phyloP scores from a whole-genome alignment of 2,329 filamentous ascomycete species.

The Paecilomyces sp. region DNA sequence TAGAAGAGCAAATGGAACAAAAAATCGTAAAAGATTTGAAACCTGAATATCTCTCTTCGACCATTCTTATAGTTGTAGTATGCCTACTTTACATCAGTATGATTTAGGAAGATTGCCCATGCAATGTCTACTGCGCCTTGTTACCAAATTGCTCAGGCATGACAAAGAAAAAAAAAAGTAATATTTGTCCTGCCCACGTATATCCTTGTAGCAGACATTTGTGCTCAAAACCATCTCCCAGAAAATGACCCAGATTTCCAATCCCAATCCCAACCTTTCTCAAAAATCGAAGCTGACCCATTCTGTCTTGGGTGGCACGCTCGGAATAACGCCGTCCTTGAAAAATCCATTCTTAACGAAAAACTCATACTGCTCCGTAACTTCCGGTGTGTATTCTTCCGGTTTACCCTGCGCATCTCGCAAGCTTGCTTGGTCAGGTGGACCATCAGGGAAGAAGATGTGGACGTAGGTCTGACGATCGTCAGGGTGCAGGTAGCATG shows the following conservation, averaged over 20 bases:
- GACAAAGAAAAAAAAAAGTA: background rate
- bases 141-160: background rate
- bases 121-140: background rate
- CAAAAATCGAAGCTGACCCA: constrained; percentile 69
- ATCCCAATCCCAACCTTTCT: constrained; percentile 5
- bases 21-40: background rate
- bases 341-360: constrained; percentile 63
- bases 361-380: constrained; percentile 56
- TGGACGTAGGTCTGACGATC: constrained; percentile 53
- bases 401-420: constrained; percentile 46
- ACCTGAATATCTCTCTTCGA: background rate
- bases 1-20: background rate
- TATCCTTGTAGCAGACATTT: background rate
- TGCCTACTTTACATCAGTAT: background rate
- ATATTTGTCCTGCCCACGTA: background rate
- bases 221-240: background rate
- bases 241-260: background rate
- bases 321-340: constrained; percentile 63
- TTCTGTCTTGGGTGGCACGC: constrained; percentile 69
- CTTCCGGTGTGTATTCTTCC: constrained; percentile 43
- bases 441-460: constrained; percentile 68
- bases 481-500: constrained; percentile 45
- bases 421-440: constrained; percentile 45
- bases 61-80: background rate
- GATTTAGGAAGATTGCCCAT: too few species aligned